phyloP scores from a whole-genome alignment of 306 rosid species.

The Quillaja saponaria region DNA sequence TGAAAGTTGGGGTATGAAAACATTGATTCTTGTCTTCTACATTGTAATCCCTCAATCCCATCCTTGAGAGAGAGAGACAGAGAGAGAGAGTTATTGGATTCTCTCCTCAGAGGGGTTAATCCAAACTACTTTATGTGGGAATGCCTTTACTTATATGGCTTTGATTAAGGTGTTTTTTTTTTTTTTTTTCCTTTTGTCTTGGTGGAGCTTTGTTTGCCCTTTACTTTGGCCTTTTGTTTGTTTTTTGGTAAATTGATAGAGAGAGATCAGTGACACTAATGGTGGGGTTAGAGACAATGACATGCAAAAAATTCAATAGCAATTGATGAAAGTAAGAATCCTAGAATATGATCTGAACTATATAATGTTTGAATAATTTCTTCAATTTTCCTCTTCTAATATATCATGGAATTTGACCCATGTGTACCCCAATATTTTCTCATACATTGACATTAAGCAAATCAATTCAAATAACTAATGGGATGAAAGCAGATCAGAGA shows the following conservation, averaged over 20 bases:
- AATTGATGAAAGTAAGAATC: constrained; percentile 51
- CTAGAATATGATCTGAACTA: constrained; percentile 32
- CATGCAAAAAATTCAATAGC: constrained; percentile 45
- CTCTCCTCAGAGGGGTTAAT: constrained; percentile 49
- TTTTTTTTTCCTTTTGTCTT: constrained; percentile 49
- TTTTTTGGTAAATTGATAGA: constrained; percentile 51
- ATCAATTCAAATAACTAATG: constrained; percentile 35
- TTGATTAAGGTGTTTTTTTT: constrained; percentile 43
- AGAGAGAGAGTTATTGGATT: constrained; percentile 40
- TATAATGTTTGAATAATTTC: background rate
- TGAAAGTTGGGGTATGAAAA: constrained; percentile 75
- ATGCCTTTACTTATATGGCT: constrained; percentile 46
- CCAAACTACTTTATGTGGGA: constrained; percentile 51
- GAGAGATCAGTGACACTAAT: constrained; percentile 25
- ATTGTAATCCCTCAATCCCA: constrained; percentile 65
- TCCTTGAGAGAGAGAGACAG: constrained; percentile 22
- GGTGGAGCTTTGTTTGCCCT: constrained; percentile 39
- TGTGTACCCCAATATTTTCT: constrained; percentile 40
- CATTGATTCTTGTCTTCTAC: constrained; percentile 42
- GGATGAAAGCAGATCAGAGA: constrained; percentile 35
- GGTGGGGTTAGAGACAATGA: constrained; percentile 62
- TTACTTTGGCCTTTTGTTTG: constrained; percentile 42
- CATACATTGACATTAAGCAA: constrained; percentile 46
- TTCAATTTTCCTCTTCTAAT: constrained; percentile 8
- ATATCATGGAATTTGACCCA: constrained; percentile 52